Percentiles rank a stretch among this genome's conserved stretches.
phyloP scores from a whole-genome alignment of 2,329 filamentous ascomycete genomes.

The Bipolaris gigantea region DNA sequence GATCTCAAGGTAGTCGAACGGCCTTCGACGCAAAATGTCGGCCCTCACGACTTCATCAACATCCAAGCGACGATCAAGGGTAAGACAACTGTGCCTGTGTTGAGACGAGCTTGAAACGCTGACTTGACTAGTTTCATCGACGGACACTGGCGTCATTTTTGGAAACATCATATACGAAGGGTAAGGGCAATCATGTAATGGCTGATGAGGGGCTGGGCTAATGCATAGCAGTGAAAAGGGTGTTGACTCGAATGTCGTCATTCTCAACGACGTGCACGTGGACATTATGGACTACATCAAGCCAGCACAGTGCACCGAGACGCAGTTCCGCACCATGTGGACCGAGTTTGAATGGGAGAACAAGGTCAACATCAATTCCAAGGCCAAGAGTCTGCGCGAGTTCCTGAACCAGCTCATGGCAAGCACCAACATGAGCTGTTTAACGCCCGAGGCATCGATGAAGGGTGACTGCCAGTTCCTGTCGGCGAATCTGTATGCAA shows the following conservation, averaged over 20 bases:
- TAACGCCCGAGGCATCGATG: slow-evolving; percentile 93
- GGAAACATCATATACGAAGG: slow-evolving; percentile 98
- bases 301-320: slow-evolving; percentile 93
- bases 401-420: slow-evolving; percentile 96
- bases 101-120: slow-evolving; percentile 3
- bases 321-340: slow-evolving; percentile 99
- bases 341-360: slow-evolving; percentile 99
- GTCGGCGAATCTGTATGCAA: slow-evolving; percentile 93
- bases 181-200: slow-evolving; percentile 2
- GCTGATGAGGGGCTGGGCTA: slow-evolving; percentile 27
- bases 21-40: slow-evolving; percentile 93
- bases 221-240: slow-evolving; percentile 71
- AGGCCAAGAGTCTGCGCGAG: slow-evolving; percentile 85
- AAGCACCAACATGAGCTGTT: slow-evolving; percentile 96
- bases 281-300: slow-evolving; percentile 99
- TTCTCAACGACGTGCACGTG: slow-evolving; percentile 95
- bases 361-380: slow-evolving; percentile 99
- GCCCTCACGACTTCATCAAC: slow-evolving; percentile 94
- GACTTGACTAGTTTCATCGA: slow-evolving; percentile 72
- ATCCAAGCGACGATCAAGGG: slow-evolving; percentile 99
- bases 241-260: slow-evolving; percentile 82
- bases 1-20: slow-evolving; percentile 97
- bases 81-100: slow-evolving; percentile 54
- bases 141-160: slow-evolving; percentile 97
- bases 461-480: slow-evolving; percentile 98